phyloP scores from a whole-genome alignment of 768 basidiomycete genomes.

The Crassisporium funariophilum region DNA sequence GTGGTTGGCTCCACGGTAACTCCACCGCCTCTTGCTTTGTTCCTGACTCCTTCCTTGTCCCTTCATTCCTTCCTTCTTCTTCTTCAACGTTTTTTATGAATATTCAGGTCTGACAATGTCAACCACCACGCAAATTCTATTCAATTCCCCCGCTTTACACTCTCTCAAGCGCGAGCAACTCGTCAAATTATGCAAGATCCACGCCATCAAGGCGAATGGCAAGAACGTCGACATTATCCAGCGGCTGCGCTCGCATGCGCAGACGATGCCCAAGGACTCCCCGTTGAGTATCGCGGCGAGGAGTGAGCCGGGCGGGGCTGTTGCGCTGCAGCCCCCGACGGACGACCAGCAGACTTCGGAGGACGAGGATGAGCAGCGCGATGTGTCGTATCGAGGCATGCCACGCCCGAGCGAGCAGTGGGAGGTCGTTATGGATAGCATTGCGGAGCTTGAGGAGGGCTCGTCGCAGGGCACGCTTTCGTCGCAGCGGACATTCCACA shows the following conservation, averaged over 20 bases:
- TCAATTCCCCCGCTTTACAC: constrained; percentile 82
- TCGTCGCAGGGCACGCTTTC: constrained; percentile 52
- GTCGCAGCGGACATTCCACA: constrained; percentile 42
- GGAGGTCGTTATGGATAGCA: constrained; percentile 87
- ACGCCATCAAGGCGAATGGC: constrained; percentile 76
- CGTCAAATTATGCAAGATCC: constrained; percentile 82
- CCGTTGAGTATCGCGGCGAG: constrained; percentile 57
- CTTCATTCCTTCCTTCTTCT: constrained; percentile 1
- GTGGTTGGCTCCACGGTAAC: too few relatives aligned
- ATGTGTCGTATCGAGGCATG: constrained; percentile 19
- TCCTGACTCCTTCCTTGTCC: neutral
- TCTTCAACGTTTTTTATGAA: constrained; percentile 1
- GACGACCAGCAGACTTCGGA: constrained; percentile 26
- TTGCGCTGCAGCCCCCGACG: constrained; percentile 12
- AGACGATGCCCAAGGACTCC: constrained; percentile 57
- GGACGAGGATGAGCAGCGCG: constrained; percentile 24
- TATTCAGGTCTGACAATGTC: constrained; percentile 44
- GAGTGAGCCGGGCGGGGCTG: constrained; percentile 41
- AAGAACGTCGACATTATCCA: constrained; percentile 78
- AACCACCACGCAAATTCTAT: constrained; percentile 76
- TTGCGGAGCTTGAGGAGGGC: constrained; percentile 64
- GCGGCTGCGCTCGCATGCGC: constrained; percentile 67
- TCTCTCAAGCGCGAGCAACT: constrained; percentile 86
- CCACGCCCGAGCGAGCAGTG: constrained; percentile 78
- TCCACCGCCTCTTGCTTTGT: constrained; percentile 8